Evolutionary conservation across 495 filamentous ascomycete genomes (phyloP).

Genomic region (Aspergillus sclerotioniger): DNA sequence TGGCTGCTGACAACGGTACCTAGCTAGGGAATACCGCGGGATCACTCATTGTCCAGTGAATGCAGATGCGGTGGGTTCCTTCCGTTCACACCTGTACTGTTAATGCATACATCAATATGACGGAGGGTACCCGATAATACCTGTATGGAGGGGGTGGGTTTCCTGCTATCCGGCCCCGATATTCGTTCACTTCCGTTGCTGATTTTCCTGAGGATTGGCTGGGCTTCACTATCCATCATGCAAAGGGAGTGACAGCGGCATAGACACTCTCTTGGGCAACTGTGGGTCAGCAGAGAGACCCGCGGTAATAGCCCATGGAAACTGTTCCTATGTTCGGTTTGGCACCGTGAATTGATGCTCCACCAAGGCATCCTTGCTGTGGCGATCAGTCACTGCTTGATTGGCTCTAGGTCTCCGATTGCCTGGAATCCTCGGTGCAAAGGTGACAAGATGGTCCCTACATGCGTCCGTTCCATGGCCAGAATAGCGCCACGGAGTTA

Average conservation of each 20-base stretch:
- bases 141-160: background rate
- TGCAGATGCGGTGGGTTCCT: background rate
- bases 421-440: background rate
- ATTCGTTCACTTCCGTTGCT: background rate
- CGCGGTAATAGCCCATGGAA: slow-evolving; percentile 12
- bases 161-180: background rate
- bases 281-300: background rate
- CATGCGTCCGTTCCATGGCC: background rate
- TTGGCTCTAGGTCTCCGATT: slow-evolving; percentile 7
- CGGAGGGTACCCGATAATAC: background rate
- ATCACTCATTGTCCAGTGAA: background rate
- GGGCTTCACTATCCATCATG: background rate
- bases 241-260: background rate
- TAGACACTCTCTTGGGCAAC: background rate
- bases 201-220: background rate
- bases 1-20: background rate
- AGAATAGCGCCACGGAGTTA: background rate
- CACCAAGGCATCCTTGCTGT: slow-evolving; percentile 1
- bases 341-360: slow-evolving; percentile 14
- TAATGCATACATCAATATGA: background rate
- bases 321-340: slow-evolving; percentile 35
- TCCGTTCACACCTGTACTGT: background rate
- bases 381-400: background rate
- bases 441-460: background rate
- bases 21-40: background rate